These are phyloP conservation scores for Aspergillus sergii DNA, from an alignment of 2,329 filamentous ascomycete species.

Conservation along the genomic window DNA sequence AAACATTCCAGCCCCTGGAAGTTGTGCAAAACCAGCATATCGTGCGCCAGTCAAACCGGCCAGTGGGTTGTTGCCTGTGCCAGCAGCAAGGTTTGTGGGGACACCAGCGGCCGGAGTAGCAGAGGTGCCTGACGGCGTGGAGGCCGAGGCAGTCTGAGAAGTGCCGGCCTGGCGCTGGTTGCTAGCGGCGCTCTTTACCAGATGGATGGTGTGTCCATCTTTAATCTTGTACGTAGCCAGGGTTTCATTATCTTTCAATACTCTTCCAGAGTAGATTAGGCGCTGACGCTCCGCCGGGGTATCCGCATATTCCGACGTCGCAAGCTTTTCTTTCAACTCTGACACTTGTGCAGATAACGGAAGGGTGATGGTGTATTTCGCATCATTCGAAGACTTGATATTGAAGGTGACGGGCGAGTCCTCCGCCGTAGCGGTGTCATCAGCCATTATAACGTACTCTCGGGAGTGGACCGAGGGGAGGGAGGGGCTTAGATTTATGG, in stretches of 20 bases:
- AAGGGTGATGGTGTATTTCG: slow-evolving; percentile 81
- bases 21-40: slow-evolving; percentile 87
- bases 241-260: slow-evolving; percentile 92
- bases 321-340: slow-evolving; percentile 88
- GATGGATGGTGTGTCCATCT: slow-evolving; percentile 89
- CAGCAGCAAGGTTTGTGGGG: slow-evolving; percentile 51
- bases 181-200: slow-evolving; percentile 95
- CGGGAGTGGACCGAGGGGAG: slow-evolving; percentile 14
- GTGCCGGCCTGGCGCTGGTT: slow-evolving; percentile 66
- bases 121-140: slow-evolving; percentile 34
- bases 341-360: slow-evolving; percentile 73
- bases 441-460: slow-evolving; percentile 38
- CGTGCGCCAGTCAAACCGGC: slow-evolving; percentile 88
- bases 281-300: slow-evolving; percentile 86
- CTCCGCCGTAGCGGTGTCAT: slow-evolving; percentile 50
- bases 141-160: slow-evolving; percentile 48
- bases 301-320: slow-evolving; percentile 78
- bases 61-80: slow-evolving; percentile 79
- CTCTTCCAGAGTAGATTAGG: slow-evolving; percentile 94
- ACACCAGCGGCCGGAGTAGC: slow-evolving; percentile 44
- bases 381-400: slow-evolving; percentile 94
- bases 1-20: slow-evolving; percentile 86
- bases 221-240: slow-evolving; percentile 91
- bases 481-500: slow-evolving; percentile 10
- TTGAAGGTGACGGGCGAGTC: slow-evolving; percentile 90